Conservation (phyloP, 129 eudicot genomes). For the Flaveria brownii region DNA sequence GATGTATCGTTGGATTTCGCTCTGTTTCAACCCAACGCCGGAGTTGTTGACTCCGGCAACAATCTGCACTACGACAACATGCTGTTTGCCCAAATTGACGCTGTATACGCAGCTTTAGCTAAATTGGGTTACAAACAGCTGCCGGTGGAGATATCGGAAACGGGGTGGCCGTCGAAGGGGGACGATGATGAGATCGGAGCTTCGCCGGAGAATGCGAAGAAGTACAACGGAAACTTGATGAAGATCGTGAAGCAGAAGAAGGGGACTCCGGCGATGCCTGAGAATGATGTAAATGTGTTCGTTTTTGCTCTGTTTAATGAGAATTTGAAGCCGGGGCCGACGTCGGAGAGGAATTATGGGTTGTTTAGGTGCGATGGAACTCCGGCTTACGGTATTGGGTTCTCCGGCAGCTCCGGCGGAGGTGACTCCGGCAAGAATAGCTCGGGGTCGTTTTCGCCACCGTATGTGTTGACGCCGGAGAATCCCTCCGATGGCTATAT, state of each 20-base stretch:
- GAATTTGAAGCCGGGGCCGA: slow-evolving; percentile 86
- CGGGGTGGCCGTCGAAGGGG: slow-evolving; percentile 97
- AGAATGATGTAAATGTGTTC: slow-evolving; percentile 53
- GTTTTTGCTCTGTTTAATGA: slow-evolving; percentile 87
- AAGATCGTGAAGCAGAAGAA: slow-evolving; percentile 61
- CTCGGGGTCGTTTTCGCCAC: slow-evolving; percentile 15
- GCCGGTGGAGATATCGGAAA: slow-evolving; percentile 73
- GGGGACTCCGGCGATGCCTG: slow-evolving; percentile 84
- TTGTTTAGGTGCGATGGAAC: slow-evolving; percentile 85
- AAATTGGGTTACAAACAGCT: slow-evolving; percentile 55
- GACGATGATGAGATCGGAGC: slow-evolving; percentile 79
- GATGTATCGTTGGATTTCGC: slow-evolving; percentile 68
- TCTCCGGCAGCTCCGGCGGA: slow-evolving; percentile 30
- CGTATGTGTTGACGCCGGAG: slow-evolving; percentile 26
- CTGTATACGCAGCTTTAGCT: slow-evolving; percentile 65
- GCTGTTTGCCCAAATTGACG: slow-evolving; percentile 86
- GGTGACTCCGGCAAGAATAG: slow-evolving; percentile 19
- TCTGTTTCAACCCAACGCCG: slow-evolving; percentile 55
- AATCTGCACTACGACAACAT: slow-evolving; percentile 75
- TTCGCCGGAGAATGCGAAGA: slow-evolving; percentile 72
- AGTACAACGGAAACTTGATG: slow-evolving; percentile 75
- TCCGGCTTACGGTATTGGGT: slow-evolving; percentile 64
- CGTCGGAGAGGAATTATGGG: slow-evolving; percentile 85
- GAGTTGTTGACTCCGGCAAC: slow-evolving; percentile 55
- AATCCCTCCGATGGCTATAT: slow-evolving; percentile 35